Conservation (phyloP, 495 filamentous ascomycete species). For the Staphylotrichum tortipilum region DNA sequence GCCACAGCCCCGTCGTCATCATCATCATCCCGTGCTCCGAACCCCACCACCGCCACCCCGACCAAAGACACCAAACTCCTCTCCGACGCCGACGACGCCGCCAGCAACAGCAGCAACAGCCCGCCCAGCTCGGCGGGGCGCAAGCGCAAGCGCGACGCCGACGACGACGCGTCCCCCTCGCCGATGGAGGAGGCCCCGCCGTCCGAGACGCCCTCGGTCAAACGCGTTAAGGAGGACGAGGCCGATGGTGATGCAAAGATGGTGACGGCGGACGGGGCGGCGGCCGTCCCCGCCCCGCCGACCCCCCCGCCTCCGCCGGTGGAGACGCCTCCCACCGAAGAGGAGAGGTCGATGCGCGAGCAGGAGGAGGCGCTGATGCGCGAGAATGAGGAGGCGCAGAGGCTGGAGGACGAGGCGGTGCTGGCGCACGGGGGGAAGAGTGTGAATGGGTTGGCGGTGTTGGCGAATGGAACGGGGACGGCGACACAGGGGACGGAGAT, state of each 20-base stretch:
- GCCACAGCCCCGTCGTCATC: not conserved
- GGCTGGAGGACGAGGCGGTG: constrained; percentile 32
- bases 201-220: constrained; percentile 39
- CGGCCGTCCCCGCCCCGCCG: constrained; percentile 33
- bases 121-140: constrained; percentile 25
- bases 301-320: constrained; percentile 35
- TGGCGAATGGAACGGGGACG: not conserved
- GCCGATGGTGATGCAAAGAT: constrained; percentile 7
- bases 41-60: constrained; percentile 13
- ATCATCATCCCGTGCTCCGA: constrained; percentile 16
- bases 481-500: not conserved
- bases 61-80: constrained; percentile 19
- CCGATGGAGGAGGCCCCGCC: constrained; percentile 27
- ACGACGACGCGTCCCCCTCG: constrained; percentile 21
- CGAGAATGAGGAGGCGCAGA: constrained; percentile 34
- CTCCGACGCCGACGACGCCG: constrained; percentile 31
- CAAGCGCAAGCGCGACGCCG: constrained; percentile 52
- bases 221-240: constrained; percentile 43
- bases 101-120: constrained; percentile 29
- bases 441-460: not conserved
- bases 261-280: constrained; percentile 28
- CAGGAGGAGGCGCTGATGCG: constrained; percentile 30
- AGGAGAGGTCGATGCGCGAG: constrained; percentile 34
- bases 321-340: constrained; percentile 26
- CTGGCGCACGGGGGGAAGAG: not conserved